Evolutionary conservation across 106 monocot genomes (phyloP).

Genomic region (Platanthera guangdongensis): DNA sequence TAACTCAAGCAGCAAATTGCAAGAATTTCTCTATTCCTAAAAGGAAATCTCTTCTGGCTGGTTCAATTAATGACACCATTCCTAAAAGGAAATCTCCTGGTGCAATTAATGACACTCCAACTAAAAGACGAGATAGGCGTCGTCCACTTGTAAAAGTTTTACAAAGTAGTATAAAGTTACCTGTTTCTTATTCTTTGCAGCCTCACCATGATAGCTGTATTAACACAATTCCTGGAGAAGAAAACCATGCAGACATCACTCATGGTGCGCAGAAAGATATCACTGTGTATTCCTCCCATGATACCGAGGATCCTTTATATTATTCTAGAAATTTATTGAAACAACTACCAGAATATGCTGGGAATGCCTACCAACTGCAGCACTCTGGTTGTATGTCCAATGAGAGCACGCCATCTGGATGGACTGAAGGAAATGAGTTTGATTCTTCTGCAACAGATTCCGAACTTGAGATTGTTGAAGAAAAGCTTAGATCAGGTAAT

Average conservation of each 20-base stretch:
- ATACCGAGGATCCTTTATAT: constrained; percentile 29
- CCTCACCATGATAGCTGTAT: constrained; percentile 8
- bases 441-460: constrained; percentile 37
- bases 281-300: constrained; percentile 17
- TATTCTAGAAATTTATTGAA: constrained; percentile 26
- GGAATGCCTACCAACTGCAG: constrained; percentile 16
- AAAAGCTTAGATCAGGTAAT: constrained; percentile 6
- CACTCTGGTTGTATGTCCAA: constrained; percentile 18
- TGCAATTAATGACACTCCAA: constrained; percentile 29
- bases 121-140: constrained; percentile 58
- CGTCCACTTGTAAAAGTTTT: constrained; percentile 62
- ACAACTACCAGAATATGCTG: constrained; percentile 16
- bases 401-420: constrained; percentile 30
- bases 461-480: constrained; percentile 15
- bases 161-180: constrained; percentile 52
- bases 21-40: constrained; percentile 20
- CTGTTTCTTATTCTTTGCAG: constrained; percentile 19
- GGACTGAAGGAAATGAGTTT: constrained; percentile 21
- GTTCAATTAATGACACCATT: constrained; percentile 27
- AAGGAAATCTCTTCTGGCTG: constrained; percentile 34
- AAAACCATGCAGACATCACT: constrained; percentile 2
- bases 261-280: constrained; percentile 21
- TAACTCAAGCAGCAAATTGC: constrained; percentile 10
- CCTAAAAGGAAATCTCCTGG: constrained; percentile 42
- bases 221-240: constrained; percentile 11